Base-by-base conservation (phyloP, 2,329 filamentous ascomycete species). In the Apiospora phragmitis region DNA sequence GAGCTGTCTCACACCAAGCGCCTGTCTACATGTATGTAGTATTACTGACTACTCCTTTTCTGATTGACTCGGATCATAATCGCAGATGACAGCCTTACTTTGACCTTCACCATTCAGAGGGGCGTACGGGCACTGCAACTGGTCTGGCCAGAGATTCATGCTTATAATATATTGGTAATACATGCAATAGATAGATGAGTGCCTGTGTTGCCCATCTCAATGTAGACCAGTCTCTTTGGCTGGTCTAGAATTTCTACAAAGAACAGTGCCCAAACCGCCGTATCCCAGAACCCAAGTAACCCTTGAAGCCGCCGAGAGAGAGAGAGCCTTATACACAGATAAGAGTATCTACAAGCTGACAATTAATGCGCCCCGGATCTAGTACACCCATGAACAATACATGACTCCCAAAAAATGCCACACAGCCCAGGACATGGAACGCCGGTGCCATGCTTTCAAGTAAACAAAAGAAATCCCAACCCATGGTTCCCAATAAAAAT, bases 321-420 rank as follows among this genome's bases (percentile, higher is more conserved):
- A 62, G 55, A 62, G 55, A 62, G 55, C 21, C 55, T 38, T 62
- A 62, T 62, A 62, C 55, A 62, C 55, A 62, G 8, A 62, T 38
- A 62, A 29, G 55, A 38, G 32, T 38, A 38, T 62, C 55, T 62
- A 62, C 55, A 62, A 62, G 55, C 9, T 62, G 55, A 62, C 32
- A 38, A 21, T 38, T 38, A 11, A 62, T 62, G 55, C 55, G 55
- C 55, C 55, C 55, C 55, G n/a, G 55, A 62, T 62, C 55, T 62
- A 62, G 29, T 38, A 38, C 32, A 38, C 55, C 55, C 55, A 38
- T 62, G 55, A 62, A 62, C 55, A 18, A n/a, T n/a, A 62, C 21
- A 38, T 62, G 32, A 32, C 32, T 62, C 55, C 55, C 55, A 18
- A 38, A 38, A 59, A 38, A 62, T 62, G 55, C 32, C 55, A 62